Evolutionary conservation across 2,329 filamentous ascomycete genomes (phyloP), one percentile per base, ranked within the genome.

Genomic region (Clarireedia hainanense): DNA sequence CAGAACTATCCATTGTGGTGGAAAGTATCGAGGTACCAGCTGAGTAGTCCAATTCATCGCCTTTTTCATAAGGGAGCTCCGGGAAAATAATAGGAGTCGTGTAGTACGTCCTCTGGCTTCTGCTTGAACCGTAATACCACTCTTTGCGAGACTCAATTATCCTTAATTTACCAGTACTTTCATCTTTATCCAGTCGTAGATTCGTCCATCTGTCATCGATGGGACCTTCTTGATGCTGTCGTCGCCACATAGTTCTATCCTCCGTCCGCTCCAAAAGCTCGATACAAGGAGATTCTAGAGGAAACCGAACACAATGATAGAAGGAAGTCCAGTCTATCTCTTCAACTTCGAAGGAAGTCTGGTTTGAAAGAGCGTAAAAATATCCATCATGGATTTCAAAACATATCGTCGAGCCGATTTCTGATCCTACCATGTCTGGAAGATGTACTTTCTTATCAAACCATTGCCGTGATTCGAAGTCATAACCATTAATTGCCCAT

Each of bases 141-240:
- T 91, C 88, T 27, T 82, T 83, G 14, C 88, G 77, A 30, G 79
- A 80, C 68, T 91, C 88, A 0, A 88, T 70, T 17, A 89, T 83
- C 50, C 79, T 74, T 1, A 87, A 69, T 14, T 75, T 69, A 1
- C 81, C 80, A 0, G 78, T 83, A 10, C 64, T 63, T 57, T 88
- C 82, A 57, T 88, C 80, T 36, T 73, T 74, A 27, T 80, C 76
- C 1, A 91, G 72, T 4, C 78, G 78, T 3, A 91, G 71, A 56
- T 83, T 80, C 0, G 81, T 85, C 86, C 87, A 91, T 2, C 85
- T 79, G 62, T 90, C 84, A 61, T 91, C 86, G 15, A 90, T 82
- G 0, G 85, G 80, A 0, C 87, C 87, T 67, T 91, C 86, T 27
- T 72, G 73, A 61, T 89, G 83, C 50, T 85, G 76, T 15, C 86